Evolutionary conservation across 331 rosid species (phyloP), one percentile per base, ranked within the genome.

Genomic region (Rhamnella rubrinervis): DNA sequence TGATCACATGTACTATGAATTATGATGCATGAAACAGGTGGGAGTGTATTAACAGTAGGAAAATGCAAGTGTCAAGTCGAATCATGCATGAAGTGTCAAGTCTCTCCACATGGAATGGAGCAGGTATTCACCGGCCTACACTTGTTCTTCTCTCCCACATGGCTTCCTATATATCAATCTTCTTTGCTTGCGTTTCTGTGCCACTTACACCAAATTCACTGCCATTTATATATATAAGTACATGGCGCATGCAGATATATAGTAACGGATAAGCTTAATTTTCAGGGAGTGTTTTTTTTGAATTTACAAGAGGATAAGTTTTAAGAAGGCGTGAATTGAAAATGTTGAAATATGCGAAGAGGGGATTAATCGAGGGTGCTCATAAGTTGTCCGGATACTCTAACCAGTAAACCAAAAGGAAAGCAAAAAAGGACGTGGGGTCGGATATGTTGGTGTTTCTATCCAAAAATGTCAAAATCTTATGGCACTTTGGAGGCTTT

Each of bases 391-490:
- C n/a, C n/a, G n/a, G n/a, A n/a, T n/a, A n/a, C n/a, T 23, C 23
- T 23, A 23, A 23, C 23, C 1, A 23, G 1, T 23, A 23, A 23
- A 23, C 23, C 23, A 23, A 23, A 23, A 23, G 23, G 23, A 23
- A 23, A 23, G 1, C 0, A 23, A 23, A 23, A 23, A 57, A 44
- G 14, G 78, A 31, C 35, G 35, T 31, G 66, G 68, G 82, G 83
- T 73, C 69, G 46, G 28, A 59, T 59, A 28, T 57, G 63, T 31
- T 49, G 23, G 17, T 47, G 55, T 55, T 31, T 59, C 58, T 52
- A 20, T 39, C 55, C 16, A 41, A 63, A 41, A 70, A 71, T 55
- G 61, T 25, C 55, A 58, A 49, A 25, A 23, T 26, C 17, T n/a
- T 60, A 41, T 8, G 35, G 28, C 65, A 23, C 40, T 49, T 55